Conservation (phyloP, 345 rosid genomes). For the Brassica napus region Da-Ae NC_063445.1:26379501-26380000, state of each 20-base stretch:
- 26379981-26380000: neutral
- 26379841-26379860: conserved; percentile 51
- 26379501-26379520: conserved; percentile 58
- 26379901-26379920: conserved; percentile 65
- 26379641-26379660: neutral
- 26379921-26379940: conserved; percentile 67
- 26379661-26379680: conserved; percentile 41
- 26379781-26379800: conserved; percentile 57
- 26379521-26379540: conserved; percentile 63
- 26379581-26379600: conserved; percentile 49
- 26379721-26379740: conserved; percentile 67
- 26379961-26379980: neutral
- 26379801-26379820: conserved; percentile 30
- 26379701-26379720: conserved; percentile 65
- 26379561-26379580: conserved; percentile 79
- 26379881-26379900: conserved; percentile 72
- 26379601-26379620: conserved; percentile 50
- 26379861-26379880: conserved; percentile 54
- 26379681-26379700: conserved; percentile 66
- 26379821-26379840: conserved; percentile 26
- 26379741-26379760: conserved; percentile 67
- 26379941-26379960: neutral
- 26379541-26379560: conserved; percentile 64
- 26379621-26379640: conserved; percentile 50
- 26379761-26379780: conserved; percentile 55